These are phyloP conservation scores for Colletotrichum chrysophilum DNA, from an alignment of 2,329 filamentous ascomycete species.

Conservation along the genomic window DNA sequence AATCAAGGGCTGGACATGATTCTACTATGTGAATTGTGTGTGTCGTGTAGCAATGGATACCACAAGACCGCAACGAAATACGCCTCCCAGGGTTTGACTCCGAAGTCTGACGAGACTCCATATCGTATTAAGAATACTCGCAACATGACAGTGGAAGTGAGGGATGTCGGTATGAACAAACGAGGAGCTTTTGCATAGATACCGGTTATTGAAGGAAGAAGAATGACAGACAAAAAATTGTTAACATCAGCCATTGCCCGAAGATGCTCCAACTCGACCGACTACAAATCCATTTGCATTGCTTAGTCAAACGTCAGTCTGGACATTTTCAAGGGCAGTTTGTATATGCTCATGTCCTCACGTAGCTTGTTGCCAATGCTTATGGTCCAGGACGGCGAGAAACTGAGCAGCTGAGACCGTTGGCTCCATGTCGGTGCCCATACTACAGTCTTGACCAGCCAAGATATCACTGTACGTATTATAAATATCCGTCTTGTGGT, in stretches of 20 bases:
- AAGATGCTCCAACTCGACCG: neutral
- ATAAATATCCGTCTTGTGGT: neutral
- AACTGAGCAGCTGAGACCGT: neutral
- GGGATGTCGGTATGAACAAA: neutral
- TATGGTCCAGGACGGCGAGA: neutral
- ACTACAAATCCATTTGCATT: neutral
- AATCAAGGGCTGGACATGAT: too few relatives aligned
- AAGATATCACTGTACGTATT: neutral
- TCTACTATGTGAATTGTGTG: too few relatives aligned
- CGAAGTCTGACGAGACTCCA: rapidly evolving
- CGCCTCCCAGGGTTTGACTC: rapidly evolving
- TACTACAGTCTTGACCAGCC: rapidly evolving
- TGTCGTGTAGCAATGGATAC: too few relatives aligned
- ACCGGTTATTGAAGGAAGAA: neutral
- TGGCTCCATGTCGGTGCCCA: neutral
- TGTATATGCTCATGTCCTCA: rapidly evolving
- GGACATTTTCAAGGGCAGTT: neutral
- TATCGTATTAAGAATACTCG: rapidly evolving
- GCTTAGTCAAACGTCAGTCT: neutral
- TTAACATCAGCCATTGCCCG: neutral
- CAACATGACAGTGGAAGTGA: neutral
- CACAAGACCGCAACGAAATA: neutral
- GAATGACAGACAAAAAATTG: neutral
- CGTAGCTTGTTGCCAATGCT: neutral
- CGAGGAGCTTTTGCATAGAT: neutral